Conservation (phyloP, 148 eudicot genomes). For the Suaeda aralocaspica region DNA sequence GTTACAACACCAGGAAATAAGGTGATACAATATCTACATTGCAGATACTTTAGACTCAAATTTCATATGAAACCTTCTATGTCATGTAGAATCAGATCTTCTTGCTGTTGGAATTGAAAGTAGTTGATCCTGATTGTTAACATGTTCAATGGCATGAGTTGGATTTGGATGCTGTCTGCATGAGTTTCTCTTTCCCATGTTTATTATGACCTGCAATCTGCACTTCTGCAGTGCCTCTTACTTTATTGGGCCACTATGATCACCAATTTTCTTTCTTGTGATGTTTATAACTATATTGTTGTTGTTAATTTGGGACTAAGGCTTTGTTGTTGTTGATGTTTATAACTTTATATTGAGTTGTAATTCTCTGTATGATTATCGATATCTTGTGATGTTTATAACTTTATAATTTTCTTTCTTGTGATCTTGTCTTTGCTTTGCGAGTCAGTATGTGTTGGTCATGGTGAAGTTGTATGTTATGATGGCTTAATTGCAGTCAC, state of each 20-base stretch:
- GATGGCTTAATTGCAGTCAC: neutral
- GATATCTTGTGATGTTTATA: no score
- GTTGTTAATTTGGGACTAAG: no score
- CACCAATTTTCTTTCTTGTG: neutral
- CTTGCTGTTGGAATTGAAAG: neutral
- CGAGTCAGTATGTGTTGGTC: neutral
- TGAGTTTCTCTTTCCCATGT: neutral
- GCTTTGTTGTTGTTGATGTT: no score
- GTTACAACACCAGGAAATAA: slow-evolving; percentile 85
- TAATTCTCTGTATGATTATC: no score
- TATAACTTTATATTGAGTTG: no score
- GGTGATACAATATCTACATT: slow-evolving; percentile 34
- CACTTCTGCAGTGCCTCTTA: neutral
- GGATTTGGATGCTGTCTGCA: neutral
- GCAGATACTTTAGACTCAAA: neutral
- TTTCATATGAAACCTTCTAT: neutral
- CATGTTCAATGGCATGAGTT: neutral
- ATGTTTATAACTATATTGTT: neutral
- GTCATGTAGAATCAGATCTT: neutral
- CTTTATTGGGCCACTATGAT: neutral
- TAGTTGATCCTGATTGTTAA: neutral
- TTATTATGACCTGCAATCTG: neutral
- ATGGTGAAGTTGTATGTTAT: neutral
- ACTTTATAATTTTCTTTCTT: no score
- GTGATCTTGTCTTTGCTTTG: neutral